Conservation (phyloP, 495 filamentous ascomycete genomes). For the Podospora didyma region DNA sequence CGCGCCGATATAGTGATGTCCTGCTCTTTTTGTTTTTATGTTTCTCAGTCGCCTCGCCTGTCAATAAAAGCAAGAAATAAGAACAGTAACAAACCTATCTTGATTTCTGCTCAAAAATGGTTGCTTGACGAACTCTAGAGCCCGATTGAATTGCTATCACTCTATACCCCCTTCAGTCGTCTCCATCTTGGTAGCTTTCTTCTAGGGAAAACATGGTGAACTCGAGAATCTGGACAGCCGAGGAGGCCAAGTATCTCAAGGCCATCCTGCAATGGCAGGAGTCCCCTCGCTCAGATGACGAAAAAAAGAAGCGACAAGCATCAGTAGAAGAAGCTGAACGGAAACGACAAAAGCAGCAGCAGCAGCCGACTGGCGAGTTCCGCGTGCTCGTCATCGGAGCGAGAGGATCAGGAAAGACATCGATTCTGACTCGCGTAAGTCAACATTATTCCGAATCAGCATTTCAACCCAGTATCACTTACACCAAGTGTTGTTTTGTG, state of each 20-base stretch:
- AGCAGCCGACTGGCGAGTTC: slow-evolving; percentile 31
- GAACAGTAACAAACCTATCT: no score
- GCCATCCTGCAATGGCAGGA: slow-evolving; percentile 41
- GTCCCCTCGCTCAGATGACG: slow-evolving; percentile 1
- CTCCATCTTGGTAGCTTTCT: neutral
- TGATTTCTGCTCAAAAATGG: no score
- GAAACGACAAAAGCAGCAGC: neutral
- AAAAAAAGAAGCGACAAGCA: slow-evolving; percentile 9
- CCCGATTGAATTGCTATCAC: no score
- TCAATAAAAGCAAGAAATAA: neutral
- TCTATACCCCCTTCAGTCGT: no score
- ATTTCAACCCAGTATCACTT: no score
- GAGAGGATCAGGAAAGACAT: slow-evolving; percentile 39
- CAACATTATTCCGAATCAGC: neutral
- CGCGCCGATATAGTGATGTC: neutral
- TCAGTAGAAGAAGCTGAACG: neutral
- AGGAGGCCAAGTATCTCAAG: slow-evolving; percentile 40
- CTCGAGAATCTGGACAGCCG: slow-evolving; percentile 34
- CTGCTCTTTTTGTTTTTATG: neutral
- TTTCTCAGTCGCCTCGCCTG: neutral
- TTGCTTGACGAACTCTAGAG: no score
- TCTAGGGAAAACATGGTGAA: slow-evolving; percentile 22
- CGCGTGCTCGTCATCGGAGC: slow-evolving; percentile 38
- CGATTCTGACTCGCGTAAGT: slow-evolving; percentile 36
- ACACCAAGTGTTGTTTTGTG: no score